Evolutionary conservation across 2,329 filamentous ascomycete genomes (phyloP), one percentile per base, ranked within the genome.

Genomic region (Chrysosporium queenslandicum): DNA sequence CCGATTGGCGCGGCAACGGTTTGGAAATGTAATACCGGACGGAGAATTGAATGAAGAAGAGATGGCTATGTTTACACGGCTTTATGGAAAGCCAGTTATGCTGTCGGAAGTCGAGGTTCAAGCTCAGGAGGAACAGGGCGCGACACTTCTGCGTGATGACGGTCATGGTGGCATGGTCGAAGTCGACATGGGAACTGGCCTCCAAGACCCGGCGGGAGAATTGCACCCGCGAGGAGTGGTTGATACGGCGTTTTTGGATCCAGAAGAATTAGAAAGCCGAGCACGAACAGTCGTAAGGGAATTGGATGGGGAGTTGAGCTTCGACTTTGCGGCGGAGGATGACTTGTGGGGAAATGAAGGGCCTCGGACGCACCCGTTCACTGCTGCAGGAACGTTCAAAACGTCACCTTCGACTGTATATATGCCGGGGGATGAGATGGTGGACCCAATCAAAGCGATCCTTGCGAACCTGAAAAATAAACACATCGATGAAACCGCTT

Each of bases 21-120:
- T 88, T 66, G 84, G 88, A 56, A 83, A 92, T 61, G 82, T 77
- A 0, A 68, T 96, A 21, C 90, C 90, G 0, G 78, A 81, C 29
- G 82, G 77, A 30, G 80, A 87, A 60, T 68, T 96, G 48, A 81
- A 75, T 30, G 74, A 77, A 0, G 78, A 85, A 50, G 89, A 95
- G 66, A 82, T 85, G 61, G 73, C 71, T 45, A 71, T 94, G 0
- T 95, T 94, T 67, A 81, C 85, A 63, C 77, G 88, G 57, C 71
- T 94, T 14, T 96, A 92, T 65, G 91, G 90, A 1, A 75, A 82
- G 30, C 87, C 89, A 1, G 65, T 86, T 1, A 48, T 63, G 7
- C 53, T 46, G 9, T 52, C 67, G 46, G 63, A 58, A 37, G 59
- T 61, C 3, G 55, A 67, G 36, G 61, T 65, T 5, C 46, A 61